Evolutionary conservation across 352 stramenopile genomes (phyloP).

Genomic region (Pythium plurisporium): DNA sequence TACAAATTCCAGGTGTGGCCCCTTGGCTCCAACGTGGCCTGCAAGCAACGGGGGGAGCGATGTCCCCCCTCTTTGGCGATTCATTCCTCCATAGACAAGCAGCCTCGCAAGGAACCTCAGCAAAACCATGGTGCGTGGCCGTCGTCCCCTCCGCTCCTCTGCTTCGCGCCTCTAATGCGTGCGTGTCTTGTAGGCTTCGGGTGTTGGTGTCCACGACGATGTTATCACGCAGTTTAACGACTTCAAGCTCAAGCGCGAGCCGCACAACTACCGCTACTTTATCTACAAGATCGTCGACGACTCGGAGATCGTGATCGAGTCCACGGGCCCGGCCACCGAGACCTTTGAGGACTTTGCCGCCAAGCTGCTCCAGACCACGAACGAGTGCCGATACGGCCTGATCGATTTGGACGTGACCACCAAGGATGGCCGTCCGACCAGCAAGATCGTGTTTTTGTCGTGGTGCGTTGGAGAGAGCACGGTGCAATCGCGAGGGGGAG

Average conservation of each 20-base stretch:
- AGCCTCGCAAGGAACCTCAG: neutral
- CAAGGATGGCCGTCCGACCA: conserved; percentile 84
- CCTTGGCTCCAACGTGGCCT: too few species aligned
- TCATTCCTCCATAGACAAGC: conserved; percentile 16
- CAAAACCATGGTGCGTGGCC: conserved; percentile 18
- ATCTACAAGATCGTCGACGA: conserved; percentile 95
- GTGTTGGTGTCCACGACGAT: conserved; percentile 91
- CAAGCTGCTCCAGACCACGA: conserved; percentile 65
- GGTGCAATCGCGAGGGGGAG: too few species aligned
- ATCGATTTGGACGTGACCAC: conserved; percentile 89
- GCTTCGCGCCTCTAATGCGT: neutral
- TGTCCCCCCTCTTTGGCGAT: conserved; percentile 14
- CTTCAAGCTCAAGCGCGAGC: conserved; percentile 94
- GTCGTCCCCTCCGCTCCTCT: neutral
- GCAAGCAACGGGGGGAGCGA: too few species aligned
- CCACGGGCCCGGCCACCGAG: conserved; percentile 63
- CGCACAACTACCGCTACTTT: conserved; percentile 93
- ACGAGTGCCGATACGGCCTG: conserved; percentile 86
- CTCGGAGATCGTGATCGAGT: conserved; percentile 92
- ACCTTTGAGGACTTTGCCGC: conserved; percentile 87
- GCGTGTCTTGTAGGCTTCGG: conserved; percentile 75
- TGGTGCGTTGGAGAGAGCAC: conserved; percentile 70
- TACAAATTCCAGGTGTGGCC: conserved; percentile 12
- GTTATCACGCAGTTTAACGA: conserved; percentile 92
- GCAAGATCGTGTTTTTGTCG: conserved; percentile 91